Percentiles rank a stretch among this genome's conserved stretches.
phyloP scores from a whole-genome alignment of 306 rosid species.

The Alnus glutinosa region DNA sequence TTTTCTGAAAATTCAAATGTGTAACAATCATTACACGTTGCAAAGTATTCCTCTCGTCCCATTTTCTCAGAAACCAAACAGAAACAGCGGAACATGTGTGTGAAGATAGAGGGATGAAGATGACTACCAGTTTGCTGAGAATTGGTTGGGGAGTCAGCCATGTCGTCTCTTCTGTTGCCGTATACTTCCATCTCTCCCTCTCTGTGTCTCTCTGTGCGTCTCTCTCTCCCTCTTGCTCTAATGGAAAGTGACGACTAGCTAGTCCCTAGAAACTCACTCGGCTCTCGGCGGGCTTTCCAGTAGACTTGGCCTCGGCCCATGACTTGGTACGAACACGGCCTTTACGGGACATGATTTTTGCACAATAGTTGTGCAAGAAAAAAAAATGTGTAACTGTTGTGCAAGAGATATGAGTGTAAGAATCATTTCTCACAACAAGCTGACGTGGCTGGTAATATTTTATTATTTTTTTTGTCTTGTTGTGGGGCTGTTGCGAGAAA shows the following conservation, averaged over 20 bases:
- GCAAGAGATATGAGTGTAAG: too few species aligned
- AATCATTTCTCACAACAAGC: too few species aligned
- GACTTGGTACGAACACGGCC: too few species aligned
- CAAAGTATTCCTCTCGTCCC: background rate
- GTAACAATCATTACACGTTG: background rate
- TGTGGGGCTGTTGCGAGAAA: too few species aligned
- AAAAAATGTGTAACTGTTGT: too few species aligned
- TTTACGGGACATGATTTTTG: too few species aligned
- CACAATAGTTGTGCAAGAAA: too few species aligned
- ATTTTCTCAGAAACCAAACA: background rate
- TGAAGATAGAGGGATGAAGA: slow-evolving; percentile 10
- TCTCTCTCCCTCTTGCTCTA: background rate
- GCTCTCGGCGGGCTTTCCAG: background rate
- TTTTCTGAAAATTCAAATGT: background rate
- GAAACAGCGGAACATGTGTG: background rate
- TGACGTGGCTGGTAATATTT: too few species aligned
- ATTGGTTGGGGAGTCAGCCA: slow-evolving; percentile 48
- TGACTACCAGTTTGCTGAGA: slow-evolving; percentile 62
- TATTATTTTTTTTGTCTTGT: too few species aligned
- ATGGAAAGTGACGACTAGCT: background rate
- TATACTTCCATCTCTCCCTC: slow-evolving; percentile 34
- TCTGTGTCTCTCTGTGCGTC: background rate
- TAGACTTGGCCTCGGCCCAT: too few species aligned
- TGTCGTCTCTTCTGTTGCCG: slow-evolving; percentile 16
- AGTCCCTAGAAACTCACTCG: background rate